Base-by-base conservation (phyloP, 2,329 filamentous ascomycete genomes). In the Aspergillus udagawae region DNA sequence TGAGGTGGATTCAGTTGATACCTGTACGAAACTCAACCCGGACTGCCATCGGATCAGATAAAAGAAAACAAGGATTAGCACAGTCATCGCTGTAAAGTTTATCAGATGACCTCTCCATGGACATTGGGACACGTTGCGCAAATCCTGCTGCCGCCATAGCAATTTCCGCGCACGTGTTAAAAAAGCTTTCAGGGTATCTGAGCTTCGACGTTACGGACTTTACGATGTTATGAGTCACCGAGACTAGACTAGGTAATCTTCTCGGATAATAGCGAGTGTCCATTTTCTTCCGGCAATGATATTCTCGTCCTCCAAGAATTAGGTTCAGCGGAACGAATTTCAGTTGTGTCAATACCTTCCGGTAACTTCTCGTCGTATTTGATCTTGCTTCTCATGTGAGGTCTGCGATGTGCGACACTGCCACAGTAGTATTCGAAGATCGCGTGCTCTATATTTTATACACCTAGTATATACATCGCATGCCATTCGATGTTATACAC, bases 391-490 rank as follows among this genome's bases (percentile, higher is more conserved):
- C 5, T 7, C n/a, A 47, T 25, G 2, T 12, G 44, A 23, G 21
- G 32, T 38, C 32, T 38, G 14, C 14, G 32, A 38, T 38, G 32
- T 17, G 3, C 5, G 14, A 17, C 14, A 38, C 32, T 3, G 7
- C 5, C 14, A 38, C 14, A 17, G 32, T n/a, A 6, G n/a, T 17
- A 17, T 12, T 14, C 23, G 6, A 47, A 27, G 12, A 27, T 47
- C 10, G 44, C 10, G 1, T 21, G 44, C 21, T 47, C 21, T 47
- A 47, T 47, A 25, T 23, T 14, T 10, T 27, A 47, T 47, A 59
- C 55, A 53, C 51, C 54, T 12, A 29, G 49, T 54, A 56, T 54
- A 60, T 61, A 51, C 52, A 61, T 53, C 25, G n/a, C 42, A 53
- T 28, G 42, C 38, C 27, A 51, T 47, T 55, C 44, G 47, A 38